phyloP scores from a whole-genome alignment of 2,329 filamentous ascomycete species.

The Trichoderma pleuroti region DNA sequence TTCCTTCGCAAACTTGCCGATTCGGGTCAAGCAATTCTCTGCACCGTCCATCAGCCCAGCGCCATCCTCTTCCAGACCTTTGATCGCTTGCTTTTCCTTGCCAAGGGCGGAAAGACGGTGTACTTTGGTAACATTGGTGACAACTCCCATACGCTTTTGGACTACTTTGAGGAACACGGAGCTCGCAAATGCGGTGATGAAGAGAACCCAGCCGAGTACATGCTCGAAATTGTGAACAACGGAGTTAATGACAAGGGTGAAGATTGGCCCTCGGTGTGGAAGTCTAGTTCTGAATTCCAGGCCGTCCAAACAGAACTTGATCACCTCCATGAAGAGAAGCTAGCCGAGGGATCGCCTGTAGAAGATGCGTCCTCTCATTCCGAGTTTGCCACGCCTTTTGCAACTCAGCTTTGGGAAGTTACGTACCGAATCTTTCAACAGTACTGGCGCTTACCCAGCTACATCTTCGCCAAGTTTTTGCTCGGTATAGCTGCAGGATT shows the following conservation, averaged over 20 bases:
- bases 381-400: conserved; percentile 77
- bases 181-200: conserved; percentile 55
- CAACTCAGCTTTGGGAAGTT: conserved; percentile 61
- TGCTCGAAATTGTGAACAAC: conserved; percentile 55
- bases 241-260: conserved; percentile 36
- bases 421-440: conserved; percentile 71
- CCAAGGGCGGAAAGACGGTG: conserved; percentile 61
- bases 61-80: conserved; percentile 54
- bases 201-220: conserved; percentile 74
- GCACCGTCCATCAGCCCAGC: conserved; percentile 54
- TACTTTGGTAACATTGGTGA: conserved; percentile 67
- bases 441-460: conserved; percentile 77
- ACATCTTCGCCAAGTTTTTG: conserved; percentile 69
- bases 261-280: conserved; percentile 70
- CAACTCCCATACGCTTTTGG: conserved; percentile 53
- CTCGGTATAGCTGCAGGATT: conserved; percentile 59
- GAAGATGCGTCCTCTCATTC: conserved; percentile 36
- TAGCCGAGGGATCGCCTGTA: conserved; percentile 20
- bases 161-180: conserved; percentile 64
- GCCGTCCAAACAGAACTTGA: conserved; percentile 60
- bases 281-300: conserved; percentile 47
- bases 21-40: conserved; percentile 51
- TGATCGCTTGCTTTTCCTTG: conserved; percentile 61
- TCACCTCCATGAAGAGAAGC: conserved; percentile 53
- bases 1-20: conserved; percentile 60